Conservation (phyloP, 495 filamentous ascomycete genomes). For the Saxispiralis lemnorum region DNA sequence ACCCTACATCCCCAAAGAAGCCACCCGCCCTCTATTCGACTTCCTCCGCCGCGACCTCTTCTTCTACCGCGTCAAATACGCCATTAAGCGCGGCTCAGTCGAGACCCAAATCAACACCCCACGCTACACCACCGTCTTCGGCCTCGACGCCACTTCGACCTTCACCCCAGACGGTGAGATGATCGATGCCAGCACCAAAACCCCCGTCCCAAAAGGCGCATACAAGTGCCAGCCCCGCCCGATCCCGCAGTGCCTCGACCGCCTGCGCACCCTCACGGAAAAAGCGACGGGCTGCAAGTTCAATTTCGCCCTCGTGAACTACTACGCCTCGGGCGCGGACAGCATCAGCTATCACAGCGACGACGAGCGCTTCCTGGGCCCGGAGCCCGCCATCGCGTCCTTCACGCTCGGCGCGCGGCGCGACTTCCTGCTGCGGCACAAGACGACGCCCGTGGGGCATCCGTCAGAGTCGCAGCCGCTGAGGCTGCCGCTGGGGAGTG, state of each 20-base stretch:
- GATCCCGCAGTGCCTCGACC: slow-evolving; percentile 46
- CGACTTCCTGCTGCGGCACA: slow-evolving; percentile 58
- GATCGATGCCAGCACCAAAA: slow-evolving; percentile 31
- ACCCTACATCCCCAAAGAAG: slow-evolving; percentile 38
- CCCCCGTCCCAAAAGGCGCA: slow-evolving; percentile 26
- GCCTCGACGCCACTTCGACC: slow-evolving; percentile 38
- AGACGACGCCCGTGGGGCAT: slow-evolving; percentile 25
- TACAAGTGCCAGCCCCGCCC: slow-evolving; percentile 46
- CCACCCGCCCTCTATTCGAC: slow-evolving; percentile 41
- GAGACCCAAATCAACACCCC: slow-evolving; percentile 50
- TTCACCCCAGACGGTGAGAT: slow-evolving; percentile 26
- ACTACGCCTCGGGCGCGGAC: slow-evolving; percentile 51
- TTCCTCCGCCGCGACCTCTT: slow-evolving; percentile 45
- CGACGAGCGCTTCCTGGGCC: slow-evolving; percentile 55
- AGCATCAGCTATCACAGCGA: slow-evolving; percentile 61
- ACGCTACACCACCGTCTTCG: slow-evolving; percentile 54
- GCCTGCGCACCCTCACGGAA: slow-evolving; percentile 38
- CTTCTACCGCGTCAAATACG: slow-evolving; percentile 58
- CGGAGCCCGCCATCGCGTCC: slow-evolving; percentile 49
- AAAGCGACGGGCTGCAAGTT: slow-evolving; percentile 40
- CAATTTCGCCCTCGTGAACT: slow-evolving; percentile 63
- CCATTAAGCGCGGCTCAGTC: slow-evolving; percentile 38
- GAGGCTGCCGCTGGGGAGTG: slow-evolving; percentile 41
- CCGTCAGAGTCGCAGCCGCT: slow-evolving; percentile 27
- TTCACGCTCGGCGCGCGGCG: slow-evolving; percentile 46